phyloP scores from a whole-genome alignment of 2,329 filamentous ascomycete species.

The Alternaria atra region DNA sequence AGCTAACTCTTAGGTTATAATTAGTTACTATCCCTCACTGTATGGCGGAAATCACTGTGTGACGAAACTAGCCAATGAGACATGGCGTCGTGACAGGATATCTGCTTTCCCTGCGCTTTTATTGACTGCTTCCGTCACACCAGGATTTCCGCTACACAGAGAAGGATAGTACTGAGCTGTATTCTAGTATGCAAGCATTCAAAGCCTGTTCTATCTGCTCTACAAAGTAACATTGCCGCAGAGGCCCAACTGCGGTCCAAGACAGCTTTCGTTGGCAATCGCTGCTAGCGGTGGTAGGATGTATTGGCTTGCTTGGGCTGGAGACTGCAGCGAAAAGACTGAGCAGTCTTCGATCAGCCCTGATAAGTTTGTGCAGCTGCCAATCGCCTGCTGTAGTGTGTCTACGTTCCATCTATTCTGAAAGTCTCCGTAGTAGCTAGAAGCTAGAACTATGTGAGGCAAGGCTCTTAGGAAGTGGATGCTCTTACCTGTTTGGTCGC shows the following conservation, averaged over 20 bases:
- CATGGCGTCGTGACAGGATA: too few species aligned
- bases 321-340: slow-evolving; percentile 43
- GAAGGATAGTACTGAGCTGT: too few species aligned
- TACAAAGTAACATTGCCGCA: slow-evolving; percentile 13
- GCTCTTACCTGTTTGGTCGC: slow-evolving; percentile 65
- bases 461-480: slow-evolving; percentile 1
- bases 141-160: too few species aligned
- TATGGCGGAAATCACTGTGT: too few species aligned
- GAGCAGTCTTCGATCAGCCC: slow-evolving; percentile 66
- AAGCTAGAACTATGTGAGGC: slow-evolving; percentile 13
- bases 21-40: too few species aligned
- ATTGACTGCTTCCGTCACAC: too few species aligned
- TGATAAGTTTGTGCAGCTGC: slow-evolving; percentile 68
- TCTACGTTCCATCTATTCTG: slow-evolving; percentile 70
- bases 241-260: slow-evolving; percentile 2
- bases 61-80: too few species aligned
- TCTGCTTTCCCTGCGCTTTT: too few species aligned
- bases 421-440: slow-evolving; percentile 73
- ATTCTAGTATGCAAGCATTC: too few species aligned
- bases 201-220: not conserved
- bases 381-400: slow-evolving; percentile 70
- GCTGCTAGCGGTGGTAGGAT: not conserved
- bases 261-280: slow-evolving; percentile 12
- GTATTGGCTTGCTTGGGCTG: slow-evolving; percentile 4
- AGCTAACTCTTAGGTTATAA: not conserved